A percentile compares a stretch with the other conserved stretches of the same genome.
Evolutionary conservation across 768 basidiomycete species (phyloP).

Genomic region (Boletus eberwhitei): DNA sequence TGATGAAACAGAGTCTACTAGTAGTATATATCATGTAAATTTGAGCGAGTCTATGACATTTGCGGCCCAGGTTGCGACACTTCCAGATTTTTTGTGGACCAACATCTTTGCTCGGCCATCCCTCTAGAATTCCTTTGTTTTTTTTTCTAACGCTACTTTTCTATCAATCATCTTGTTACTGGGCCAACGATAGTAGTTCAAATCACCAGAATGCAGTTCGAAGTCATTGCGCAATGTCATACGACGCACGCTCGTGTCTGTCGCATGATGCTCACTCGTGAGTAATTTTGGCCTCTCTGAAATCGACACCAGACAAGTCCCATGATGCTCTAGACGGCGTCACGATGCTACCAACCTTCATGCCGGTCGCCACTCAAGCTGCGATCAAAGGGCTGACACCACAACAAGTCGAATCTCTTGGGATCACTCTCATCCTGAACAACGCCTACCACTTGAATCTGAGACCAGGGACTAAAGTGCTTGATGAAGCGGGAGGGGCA

Average conservation of each 20-base stretch:
- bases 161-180: not conserved
- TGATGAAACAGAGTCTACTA: no score
- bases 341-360: conserved; percentile 85
- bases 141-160: not conserved
- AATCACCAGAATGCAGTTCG: conserved; percentile 63
- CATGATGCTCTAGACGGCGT: conserved; percentile 54
- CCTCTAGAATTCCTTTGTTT: not conserved
- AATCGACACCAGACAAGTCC: not conserved
- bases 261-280: conserved; percentile 80
- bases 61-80: no score
- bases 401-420: conserved; percentile 78
- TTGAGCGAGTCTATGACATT: not conserved
- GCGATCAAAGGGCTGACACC: conserved; percentile 90
- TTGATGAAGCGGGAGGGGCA: conserved; percentile 78
- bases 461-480: conserved; percentile 73
- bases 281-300: conserved; percentile 23
- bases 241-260: conserved; percentile 83
- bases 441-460: conserved; percentile 90
- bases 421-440: conserved; percentile 80
- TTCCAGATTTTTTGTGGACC: not conserved
- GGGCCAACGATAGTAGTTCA: no score
- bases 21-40: no score
- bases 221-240: conserved; percentile 74
- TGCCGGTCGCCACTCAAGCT: conserved; percentile 92
- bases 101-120: not conserved